Evolutionary conservation across 169 alveolate genomes (phyloP).

Genomic region (Perkinsus chesapeaki): DNA sequence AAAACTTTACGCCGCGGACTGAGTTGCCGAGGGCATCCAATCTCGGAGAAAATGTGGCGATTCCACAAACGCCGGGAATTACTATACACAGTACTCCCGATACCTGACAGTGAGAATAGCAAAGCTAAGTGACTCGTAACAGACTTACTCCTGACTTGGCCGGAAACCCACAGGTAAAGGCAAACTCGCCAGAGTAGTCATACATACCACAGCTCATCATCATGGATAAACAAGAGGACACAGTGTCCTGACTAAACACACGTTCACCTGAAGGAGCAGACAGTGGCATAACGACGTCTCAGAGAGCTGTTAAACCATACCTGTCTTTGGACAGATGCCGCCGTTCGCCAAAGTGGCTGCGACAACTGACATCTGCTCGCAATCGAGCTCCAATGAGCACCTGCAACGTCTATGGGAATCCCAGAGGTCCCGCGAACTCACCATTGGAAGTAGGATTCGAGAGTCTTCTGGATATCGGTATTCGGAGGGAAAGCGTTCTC

Average conservation of each 20-base stretch:
- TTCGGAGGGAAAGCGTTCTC: neutral
- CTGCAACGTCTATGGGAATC: neutral
- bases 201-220: conserved; percentile 20
- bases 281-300: neutral
- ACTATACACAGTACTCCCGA: conserved; percentile 3
- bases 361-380: conserved; percentile 8
- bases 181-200: conserved; percentile 17
- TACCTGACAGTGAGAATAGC: neutral
- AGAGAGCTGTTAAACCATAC: neutral
- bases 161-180: conserved; percentile 7
- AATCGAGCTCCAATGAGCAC: neutral
- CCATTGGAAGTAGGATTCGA: neutral
- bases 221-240: neutral
- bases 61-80: neutral
- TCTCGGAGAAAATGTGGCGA: conserved; percentile 16
- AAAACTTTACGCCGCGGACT: conserved; percentile 9
- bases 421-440: neutral
- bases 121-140: neutral
- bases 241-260: conserved; percentile 6
- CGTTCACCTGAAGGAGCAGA: neutral
- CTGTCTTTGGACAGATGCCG: conserved; percentile 14
- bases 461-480: neutral
- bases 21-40: conserved; percentile 9
- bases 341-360: conserved; percentile 18
- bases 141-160: conserved; percentile 12